Percentiles rank a stretch among this genome's conserved stretches.
These are phyloP conservation scores for Diplodia sapinea DNA, from an alignment of 2,329 filamentous ascomycete genomes.

Conservation along the genomic window DNA sequence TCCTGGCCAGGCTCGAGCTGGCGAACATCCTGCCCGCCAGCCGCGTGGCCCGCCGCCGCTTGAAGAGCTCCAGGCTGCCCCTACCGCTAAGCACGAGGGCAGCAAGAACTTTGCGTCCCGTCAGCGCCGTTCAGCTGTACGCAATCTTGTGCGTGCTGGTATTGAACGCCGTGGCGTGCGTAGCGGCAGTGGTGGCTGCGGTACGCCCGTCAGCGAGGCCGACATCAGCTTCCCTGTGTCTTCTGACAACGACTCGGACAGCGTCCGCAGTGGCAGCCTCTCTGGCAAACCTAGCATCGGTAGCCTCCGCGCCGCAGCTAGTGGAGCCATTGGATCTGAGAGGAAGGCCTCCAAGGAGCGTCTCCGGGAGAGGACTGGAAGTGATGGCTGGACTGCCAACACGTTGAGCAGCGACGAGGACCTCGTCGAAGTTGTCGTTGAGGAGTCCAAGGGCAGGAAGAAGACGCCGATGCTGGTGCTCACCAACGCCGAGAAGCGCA, in stretches of 20 bases:
- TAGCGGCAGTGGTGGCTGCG: conserved; percentile 72
- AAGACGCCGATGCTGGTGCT: conserved; percentile 87
- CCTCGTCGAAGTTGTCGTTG: conserved; percentile 55
- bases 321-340: conserved; percentile 86
- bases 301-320: conserved; percentile 77
- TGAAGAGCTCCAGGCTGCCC: conserved; percentile 87
- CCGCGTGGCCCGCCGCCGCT: conserved; percentile 89
- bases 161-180: conserved; percentile 78
- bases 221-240: conserved; percentile 69
- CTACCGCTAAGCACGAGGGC: conserved; percentile 90
- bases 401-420: conserved; percentile 72
- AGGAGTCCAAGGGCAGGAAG: conserved; percentile 70
- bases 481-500: conserved; percentile 88
- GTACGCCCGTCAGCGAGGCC: conserved; percentile 87
- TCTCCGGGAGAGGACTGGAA: conserved; percentile 43
- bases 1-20: conserved; percentile 88
- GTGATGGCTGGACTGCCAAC: conserved; percentile 59
- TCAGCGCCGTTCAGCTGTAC: conserved; percentile 87
- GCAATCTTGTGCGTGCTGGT: conserved; percentile 89
- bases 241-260: conserved; percentile 66
- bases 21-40: conserved; percentile 92
- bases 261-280: conserved; percentile 79
- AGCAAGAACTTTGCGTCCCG: conserved; percentile 97
- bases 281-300: conserved; percentile 75
- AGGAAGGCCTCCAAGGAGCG: conserved; percentile 64